phyloP scores from a whole-genome alignment of 306 rosid genomes.

The Inga laurina region DNA sequence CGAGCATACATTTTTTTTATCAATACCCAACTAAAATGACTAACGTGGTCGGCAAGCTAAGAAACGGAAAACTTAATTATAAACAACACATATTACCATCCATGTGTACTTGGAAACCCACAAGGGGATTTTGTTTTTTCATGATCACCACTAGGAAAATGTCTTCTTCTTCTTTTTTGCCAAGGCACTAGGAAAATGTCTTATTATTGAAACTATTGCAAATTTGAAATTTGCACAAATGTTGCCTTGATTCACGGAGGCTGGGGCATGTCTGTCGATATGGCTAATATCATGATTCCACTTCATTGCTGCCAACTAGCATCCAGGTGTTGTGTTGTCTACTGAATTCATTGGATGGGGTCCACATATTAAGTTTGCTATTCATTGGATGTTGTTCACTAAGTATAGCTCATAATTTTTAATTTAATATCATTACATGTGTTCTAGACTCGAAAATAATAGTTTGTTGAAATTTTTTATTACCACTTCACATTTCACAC shows the following conservation, averaged over 20 bases:
- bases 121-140: neutral
- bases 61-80: too few species aligned
- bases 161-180: too few species aligned
- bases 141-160: neutral
- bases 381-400: neutral
- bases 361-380: neutral
- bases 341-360: neutral
- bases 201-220: neutral
- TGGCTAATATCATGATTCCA: neutral
- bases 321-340: neutral
- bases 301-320: neutral
- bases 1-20: too few species aligned
- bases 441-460: neutral
- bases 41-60: too few species aligned
- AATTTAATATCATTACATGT: neutral
- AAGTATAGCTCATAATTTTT: neutral
- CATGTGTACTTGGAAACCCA: too few species aligned
- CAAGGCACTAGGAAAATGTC: neutral
- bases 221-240: neutral
- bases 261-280: neutral
- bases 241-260: neutral
- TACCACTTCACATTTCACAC: too few species aligned
- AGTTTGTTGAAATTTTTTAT: too few species aligned
- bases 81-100: too few species aligned
- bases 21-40: too few species aligned